Conservation (phyloP, 495 filamentous ascomycete genomes). For the Penicillium crystallinum region DNA sequence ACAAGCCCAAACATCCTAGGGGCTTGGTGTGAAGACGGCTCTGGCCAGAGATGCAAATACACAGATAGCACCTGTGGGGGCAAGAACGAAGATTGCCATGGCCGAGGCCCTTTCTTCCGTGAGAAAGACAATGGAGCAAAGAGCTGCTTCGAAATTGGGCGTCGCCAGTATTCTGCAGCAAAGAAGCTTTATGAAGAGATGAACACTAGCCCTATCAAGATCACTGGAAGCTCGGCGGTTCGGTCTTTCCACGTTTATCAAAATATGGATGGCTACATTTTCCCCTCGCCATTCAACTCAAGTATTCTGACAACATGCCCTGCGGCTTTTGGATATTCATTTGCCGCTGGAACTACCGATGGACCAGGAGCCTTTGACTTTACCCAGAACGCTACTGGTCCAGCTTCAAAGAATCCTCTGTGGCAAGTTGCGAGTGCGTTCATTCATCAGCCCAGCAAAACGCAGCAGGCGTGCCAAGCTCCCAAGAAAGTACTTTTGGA, state of each 20-base stretch:
- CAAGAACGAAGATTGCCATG: slow-evolving; percentile 73
- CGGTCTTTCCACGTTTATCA: slow-evolving; percentile 69
- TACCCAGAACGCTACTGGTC: slow-evolving; percentile 74
- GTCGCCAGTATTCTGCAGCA: slow-evolving; percentile 60
- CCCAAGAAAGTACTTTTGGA: slow-evolving; percentile 88
- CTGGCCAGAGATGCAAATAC: slow-evolving; percentile 60
- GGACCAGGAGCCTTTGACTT: slow-evolving; percentile 93
- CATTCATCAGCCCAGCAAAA: slow-evolving; percentile 63
- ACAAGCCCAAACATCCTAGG: slow-evolving; percentile 86
- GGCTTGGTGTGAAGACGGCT: slow-evolving; percentile 73
- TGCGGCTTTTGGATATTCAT: slow-evolving; percentile 89
- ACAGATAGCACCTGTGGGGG: slow-evolving; percentile 77
- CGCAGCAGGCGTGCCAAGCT: slow-evolving; percentile 72
- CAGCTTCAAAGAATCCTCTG: slow-evolving; percentile 65
- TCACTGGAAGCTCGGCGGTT: slow-evolving; percentile 53
- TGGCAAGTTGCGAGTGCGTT: slow-evolving; percentile 73
- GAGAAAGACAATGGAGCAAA: slow-evolving; percentile 63
- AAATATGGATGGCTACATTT: slow-evolving; percentile 70
- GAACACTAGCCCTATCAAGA: slow-evolving; percentile 38
- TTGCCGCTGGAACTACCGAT: slow-evolving; percentile 92
- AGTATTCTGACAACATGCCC: slow-evolving; percentile 70
- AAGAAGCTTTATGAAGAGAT: slow-evolving; percentile 56
- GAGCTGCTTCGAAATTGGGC: slow-evolving; percentile 69
- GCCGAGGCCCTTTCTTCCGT: slow-evolving; percentile 75
- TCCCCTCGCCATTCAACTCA: slow-evolving; percentile 68